Evolutionary conservation across 78 protist species (phyloP), one percentile per base, ranked within the genome.

Genomic region (Polysphondylium violaceum): DNA sequence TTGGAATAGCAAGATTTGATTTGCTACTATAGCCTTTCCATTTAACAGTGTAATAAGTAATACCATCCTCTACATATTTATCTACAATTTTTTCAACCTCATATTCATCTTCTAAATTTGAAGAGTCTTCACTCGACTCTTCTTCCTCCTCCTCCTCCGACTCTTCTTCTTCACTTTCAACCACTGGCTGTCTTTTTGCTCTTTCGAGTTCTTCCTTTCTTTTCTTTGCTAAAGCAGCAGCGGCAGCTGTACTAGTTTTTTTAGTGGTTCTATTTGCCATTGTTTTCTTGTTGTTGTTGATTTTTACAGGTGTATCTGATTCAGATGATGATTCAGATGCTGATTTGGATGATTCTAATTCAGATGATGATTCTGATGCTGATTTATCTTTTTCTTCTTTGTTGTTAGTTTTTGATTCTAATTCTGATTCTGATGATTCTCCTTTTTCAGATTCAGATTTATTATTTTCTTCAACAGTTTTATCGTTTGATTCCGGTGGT

Each of bases 1-100:
- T 73, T 23, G 12, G 17, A 29, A 74, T 73, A n/a, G 11, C 27
- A 44, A 21, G n/a, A 55, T 83, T 68, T 31, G 16, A 2, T 0
- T 1, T 12, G 8, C 11, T 12, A 4, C 29, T 31, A 44, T 40
- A 72, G 7, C 60, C 63, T 29, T 83, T 83, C 91, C 91, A 83
- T 41, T 64, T 27, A 8, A 83, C 9, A 2, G 58, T 44, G 33
- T 71, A 83, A 19, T 83, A 47, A 5, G 17, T 16, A 1, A 40
- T 11, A 0, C 76, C 76, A 23, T 67, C 61, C 7, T 36, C 31
- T 55, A n/a, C 50, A 5, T 55, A 36, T 38, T 36, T 58, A 31
- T 44, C 89, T 3, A 67, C 1, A 35, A 79, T 36, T 35, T 68
- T 61, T 6, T 79, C 69, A 1, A 79, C 89, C 23, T 79, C 89